These are phyloP conservation scores for Pulveroboletus sp. DNA, from an alignment of 768 basidiomycete genomes.

Conservation along the genomic window DNA sequence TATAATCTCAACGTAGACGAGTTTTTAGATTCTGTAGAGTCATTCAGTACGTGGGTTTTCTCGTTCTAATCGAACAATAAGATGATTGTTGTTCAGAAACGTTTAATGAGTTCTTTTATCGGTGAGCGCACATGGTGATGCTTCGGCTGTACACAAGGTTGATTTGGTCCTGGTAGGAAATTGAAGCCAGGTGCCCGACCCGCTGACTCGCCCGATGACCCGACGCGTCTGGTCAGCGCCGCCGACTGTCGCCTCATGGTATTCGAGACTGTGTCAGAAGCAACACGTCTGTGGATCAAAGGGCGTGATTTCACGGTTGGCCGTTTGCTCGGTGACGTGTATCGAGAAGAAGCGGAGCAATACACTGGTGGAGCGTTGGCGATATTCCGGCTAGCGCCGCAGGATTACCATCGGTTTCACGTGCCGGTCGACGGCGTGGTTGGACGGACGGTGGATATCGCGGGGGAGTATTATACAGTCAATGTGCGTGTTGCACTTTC, in stretches of 20 bases:
- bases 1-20: constrained; percentile 82
- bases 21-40: constrained; percentile 76
- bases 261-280: constrained; percentile 82
- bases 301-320: constrained; percentile 88
- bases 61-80: not conserved
- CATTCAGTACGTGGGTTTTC: constrained; percentile 63
- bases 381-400: constrained; percentile 90
- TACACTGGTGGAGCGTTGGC: constrained; percentile 81
- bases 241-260: constrained; percentile 97
- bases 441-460: constrained; percentile 77
- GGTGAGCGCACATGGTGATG: constrained; percentile 34
- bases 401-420: constrained; percentile 96
- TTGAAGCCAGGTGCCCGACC: constrained; percentile 83
- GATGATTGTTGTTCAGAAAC: constrained; percentile 50
- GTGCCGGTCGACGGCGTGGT: constrained; percentile 82
- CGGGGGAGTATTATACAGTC: constrained; percentile 96
- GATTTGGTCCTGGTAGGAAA: constrained; percentile 50
- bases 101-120: constrained; percentile 92
- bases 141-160: not conserved
- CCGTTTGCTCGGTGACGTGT: constrained; percentile 75
- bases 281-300: constrained; percentile 94
- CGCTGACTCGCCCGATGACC: constrained; percentile 67
- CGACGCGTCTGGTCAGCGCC: constrained; percentile 76
- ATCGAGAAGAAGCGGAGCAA: constrained; percentile 63
- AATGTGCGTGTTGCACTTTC: constrained; percentile 56